Percentiles rank a stretch among this genome's conserved stretches.
These are phyloP conservation scores for Zygnema circumcarinatum DNA, from an alignment of 139 green algal species.

Conservation along the genomic window DNA sequence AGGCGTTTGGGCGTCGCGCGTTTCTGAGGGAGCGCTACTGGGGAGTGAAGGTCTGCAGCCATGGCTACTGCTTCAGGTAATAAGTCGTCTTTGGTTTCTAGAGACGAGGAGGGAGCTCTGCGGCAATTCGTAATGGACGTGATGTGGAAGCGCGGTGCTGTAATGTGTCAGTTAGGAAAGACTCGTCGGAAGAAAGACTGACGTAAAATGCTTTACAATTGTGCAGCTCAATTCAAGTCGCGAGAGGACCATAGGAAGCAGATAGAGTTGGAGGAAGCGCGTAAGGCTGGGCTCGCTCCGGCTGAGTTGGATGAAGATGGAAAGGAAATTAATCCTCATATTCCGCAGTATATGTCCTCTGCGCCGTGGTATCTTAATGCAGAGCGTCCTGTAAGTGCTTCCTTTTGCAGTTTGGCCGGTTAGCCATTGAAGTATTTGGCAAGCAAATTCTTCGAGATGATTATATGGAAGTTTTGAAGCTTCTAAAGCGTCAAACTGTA, in stretches of 20 bases:
- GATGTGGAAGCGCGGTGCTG: neutral
- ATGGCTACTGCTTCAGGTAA: conserved; percentile 25
- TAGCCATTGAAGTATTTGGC: too few species aligned
- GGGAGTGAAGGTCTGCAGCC: neutral
- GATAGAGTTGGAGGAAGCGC: conserved; percentile 94
- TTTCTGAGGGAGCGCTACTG: too few species aligned
- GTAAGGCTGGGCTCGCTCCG: conserved; percentile 91
- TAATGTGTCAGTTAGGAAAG: neutral
- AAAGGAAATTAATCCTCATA: conserved; percentile 99
- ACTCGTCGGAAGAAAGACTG: neutral
- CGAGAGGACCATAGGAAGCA: conserved; percentile 70
- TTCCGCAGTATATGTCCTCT: conserved; percentile 96
- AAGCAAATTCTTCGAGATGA: conserved; percentile 4
- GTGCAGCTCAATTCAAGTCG: conserved; percentile 63
- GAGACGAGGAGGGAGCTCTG: neutral
- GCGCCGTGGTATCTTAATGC: conserved; percentile 95
- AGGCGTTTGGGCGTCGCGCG: too few species aligned
- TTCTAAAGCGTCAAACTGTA: conserved; percentile 6
- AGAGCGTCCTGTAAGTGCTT: conserved; percentile 51
- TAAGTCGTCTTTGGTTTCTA: neutral
- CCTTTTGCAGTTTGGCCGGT: neutral
- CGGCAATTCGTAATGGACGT: neutral
- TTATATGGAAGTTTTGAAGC: conserved; percentile 10
- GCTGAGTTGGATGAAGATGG: conserved; percentile 96
- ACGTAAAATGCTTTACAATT: neutral